Percentiles rank a stretch among this genome's conserved stretches.
These are phyloP conservation scores for Rhodotorula kratochvilovae DNA, from an alignment of 768 basidiomycete species.

Conservation along the genomic window DNA sequence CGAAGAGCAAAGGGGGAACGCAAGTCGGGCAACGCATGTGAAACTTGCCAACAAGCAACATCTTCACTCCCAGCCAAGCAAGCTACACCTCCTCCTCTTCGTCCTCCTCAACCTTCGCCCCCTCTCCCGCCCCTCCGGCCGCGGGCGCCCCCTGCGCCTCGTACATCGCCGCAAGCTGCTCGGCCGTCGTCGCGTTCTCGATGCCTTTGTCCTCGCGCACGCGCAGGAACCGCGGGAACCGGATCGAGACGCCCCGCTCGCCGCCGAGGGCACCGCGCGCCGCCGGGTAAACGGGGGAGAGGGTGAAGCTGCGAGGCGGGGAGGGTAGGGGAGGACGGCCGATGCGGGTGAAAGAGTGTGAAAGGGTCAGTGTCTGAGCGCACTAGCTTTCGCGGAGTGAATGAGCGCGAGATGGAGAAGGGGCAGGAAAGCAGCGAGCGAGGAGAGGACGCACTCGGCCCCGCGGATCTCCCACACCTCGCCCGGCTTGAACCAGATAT, in stretches of 20 bases:
- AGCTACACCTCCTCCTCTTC: neutral
- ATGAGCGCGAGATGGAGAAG: too few species aligned
- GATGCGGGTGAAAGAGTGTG: too few species aligned
- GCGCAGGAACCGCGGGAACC: constrained; percentile 81
- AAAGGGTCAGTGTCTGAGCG: neutral
- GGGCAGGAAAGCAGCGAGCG: too few species aligned
- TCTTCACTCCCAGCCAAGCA: neutral
- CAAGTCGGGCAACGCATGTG: too few species aligned
- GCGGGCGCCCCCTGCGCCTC: constrained; percentile 55
- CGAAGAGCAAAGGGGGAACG: too few species aligned
- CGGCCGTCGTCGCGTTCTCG: constrained; percentile 67
- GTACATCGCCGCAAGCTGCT: constrained; percentile 67
- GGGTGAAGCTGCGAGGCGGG: constrained; percentile 36
- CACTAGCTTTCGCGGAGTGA: too few species aligned
- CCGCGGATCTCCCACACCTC: constrained; percentile 71
- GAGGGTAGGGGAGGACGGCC: too few species aligned
- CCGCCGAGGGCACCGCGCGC: constrained; percentile 62
- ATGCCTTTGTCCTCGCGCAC: constrained; percentile 67
- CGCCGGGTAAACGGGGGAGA: constrained; percentile 72
- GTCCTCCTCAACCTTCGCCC: neutral
- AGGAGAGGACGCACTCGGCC: constrained; percentile 47
- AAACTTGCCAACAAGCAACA: too few species aligned
- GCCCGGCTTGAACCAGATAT: constrained; percentile 50
- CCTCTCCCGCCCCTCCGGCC: neutral
- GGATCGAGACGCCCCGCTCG: constrained; percentile 68